Conservation (phyloP, 2,329 filamentous ascomycete species). For the Trichoderma sp. region DNA sequence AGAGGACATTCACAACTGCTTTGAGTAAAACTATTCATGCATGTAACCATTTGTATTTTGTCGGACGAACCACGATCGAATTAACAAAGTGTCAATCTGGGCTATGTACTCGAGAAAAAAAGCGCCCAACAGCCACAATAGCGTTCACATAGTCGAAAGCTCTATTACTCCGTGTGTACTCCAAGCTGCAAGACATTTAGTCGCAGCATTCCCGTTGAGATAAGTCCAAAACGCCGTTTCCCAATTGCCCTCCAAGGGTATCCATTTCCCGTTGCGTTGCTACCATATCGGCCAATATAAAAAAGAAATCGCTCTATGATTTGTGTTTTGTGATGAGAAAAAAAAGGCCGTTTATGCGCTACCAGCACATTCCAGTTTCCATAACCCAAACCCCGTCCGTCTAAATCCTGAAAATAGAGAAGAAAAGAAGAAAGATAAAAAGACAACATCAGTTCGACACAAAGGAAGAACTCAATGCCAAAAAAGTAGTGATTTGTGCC, state of each 20-base stretch:
- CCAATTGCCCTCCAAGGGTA: neutral
- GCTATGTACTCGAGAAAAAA: neutral
- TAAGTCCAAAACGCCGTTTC: constrained; percentile 3
- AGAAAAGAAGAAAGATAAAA: neutral
- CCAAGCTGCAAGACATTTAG: neutral
- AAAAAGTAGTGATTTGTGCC: neutral
- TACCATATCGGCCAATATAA: neutral
- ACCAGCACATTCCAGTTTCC: neutral
- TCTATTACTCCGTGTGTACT: neutral
- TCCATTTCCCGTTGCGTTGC: neutral
- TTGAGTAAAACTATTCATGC: neutral
- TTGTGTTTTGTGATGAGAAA: neutral
- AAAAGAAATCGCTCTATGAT: constrained; percentile 11
- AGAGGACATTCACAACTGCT: neutral
- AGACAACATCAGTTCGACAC: neutral
- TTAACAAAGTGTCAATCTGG: neutral
- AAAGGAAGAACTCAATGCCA: neutral
- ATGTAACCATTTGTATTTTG: neutral
- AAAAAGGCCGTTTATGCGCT: neutral
- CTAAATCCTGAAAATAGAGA: neutral
- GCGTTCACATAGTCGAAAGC: neutral
- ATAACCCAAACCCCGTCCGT: neutral
- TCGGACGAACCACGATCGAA: neutral
- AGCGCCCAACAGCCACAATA: neutral
- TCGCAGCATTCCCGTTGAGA: neutral